Evolutionary conservation across 2,329 filamentous ascomycete species (phyloP), one percentile per base, ranked within the genome.

Genomic region (Talaromyces funiculosus): DNA sequence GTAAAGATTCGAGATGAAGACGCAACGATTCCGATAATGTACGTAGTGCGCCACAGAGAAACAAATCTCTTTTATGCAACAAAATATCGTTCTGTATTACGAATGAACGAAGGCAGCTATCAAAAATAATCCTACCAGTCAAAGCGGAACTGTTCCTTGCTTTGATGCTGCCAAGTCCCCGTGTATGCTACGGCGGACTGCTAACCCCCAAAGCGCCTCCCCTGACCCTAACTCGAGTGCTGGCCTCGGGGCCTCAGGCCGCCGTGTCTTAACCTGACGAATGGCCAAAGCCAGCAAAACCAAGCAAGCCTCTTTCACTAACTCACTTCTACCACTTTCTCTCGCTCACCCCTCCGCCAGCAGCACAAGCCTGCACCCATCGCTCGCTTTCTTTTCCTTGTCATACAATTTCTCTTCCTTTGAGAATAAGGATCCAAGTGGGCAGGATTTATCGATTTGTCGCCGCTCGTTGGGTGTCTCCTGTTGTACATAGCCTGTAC

Each of bases 301-400:
- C 47, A 51, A 26, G 47, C 47, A 51, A 26, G 47, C 47, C 47
- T 33, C 26, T 20, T 33, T 33, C 47, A 35, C 47, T 33, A 20
- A 33, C 2, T 33, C 37, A 35, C 54, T 35, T 31, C 40, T 26
- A 14, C 26, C 26, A 47, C 35, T 35, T 26, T 22, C 29, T 38
- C 22, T 57, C 42, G 31, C 55, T 38, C 55, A 31, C 38, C 38
- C 26, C 40, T 26, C 47, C 47, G n/a, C 4, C 29, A 57, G 42
- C 55, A 57, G 31, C 31, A 29, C 42, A 57, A 29, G 26, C 9
- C 55, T 57, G 42, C 42, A 7, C n/a, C 18, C 31, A 57, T 38
- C 55, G 24, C 42, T 57, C 55, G 55, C 55, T 57, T 57, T 47
- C 40, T 45, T 55, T 29, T 26, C 26, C 37, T 37, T 10, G 35